Evolutionary conservation across 352 stramenopile species (phyloP).

Genomic region (Globisporangium radiosum): DNA sequence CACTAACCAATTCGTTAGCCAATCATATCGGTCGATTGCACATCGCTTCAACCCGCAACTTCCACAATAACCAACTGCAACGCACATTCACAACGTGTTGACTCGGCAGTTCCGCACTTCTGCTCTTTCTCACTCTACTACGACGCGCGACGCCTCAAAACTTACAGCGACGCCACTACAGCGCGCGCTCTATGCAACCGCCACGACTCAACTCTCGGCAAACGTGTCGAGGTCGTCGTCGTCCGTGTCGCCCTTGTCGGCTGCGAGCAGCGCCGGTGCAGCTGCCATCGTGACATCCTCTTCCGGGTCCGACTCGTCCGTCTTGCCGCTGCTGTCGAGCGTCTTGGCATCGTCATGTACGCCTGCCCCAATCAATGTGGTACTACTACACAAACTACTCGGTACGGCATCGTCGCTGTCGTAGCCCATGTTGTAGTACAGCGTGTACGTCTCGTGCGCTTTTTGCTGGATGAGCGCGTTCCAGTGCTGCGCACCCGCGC

Average conservation of each 20-base stretch:
- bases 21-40: too few relatives aligned
- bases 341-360: conserved; percentile 20
- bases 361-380: background rate
- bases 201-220: conserved; percentile 8
- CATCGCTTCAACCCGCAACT: too few relatives aligned
- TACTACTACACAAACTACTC: background rate
- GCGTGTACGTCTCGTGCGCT: conserved; percentile 77
- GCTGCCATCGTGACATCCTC: conserved; percentile 19
- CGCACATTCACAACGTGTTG: too few relatives aligned
- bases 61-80: too few relatives aligned
- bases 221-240: conserved; percentile 17
- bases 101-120: too few relatives aligned
- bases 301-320: conserved; percentile 48
- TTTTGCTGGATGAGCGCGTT: conserved; percentile 84
- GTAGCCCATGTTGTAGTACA: conserved; percentile 90
- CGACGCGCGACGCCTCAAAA: too few relatives aligned
- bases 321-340: conserved; percentile 46
- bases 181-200: too few relatives aligned
- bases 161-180: too few relatives aligned
- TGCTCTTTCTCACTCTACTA: too few relatives aligned
- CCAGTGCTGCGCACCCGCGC: conserved; percentile 56
- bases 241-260: conserved; percentile 10
- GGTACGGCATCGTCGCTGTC: conserved; percentile 46
- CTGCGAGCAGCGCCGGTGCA: background rate
- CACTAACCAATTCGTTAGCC: too few relatives aligned